phyloP scores from a whole-genome alignment of 2,329 filamentous ascomycete species.

The Fusarium anguioides region DNA sequence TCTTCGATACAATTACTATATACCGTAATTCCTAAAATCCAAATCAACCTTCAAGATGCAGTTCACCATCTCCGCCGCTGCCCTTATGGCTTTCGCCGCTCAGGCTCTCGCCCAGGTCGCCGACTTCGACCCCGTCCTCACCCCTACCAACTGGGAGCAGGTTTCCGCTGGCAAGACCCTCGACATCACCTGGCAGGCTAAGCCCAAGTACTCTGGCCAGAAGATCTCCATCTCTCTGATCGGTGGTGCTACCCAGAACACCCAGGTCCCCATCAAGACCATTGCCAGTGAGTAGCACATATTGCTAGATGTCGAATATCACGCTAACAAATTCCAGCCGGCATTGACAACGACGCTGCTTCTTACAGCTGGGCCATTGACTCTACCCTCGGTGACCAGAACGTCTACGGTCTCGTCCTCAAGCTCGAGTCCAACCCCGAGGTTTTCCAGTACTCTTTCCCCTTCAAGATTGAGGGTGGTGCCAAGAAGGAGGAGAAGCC shows the following conservation, averaged over 20 bases:
- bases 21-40: conserved; percentile 41
- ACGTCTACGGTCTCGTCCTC: conserved; percentile 69
- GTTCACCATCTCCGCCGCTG: conserved; percentile 60
- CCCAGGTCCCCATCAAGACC: conserved; percentile 55
- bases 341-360: conserved; percentile 58
- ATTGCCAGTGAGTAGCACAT: conserved; percentile 63
- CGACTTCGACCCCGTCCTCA: conserved; percentile 66
- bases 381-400: conserved; percentile 55
- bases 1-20: conserved; percentile 31
- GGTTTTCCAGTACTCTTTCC: conserved; percentile 71
- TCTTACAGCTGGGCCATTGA: conserved; percentile 64
- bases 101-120: conserved; percentile 63
- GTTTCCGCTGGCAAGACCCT: conserved; percentile 62
- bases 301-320: not conserved
- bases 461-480: conserved; percentile 64
- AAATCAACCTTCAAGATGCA: conserved; percentile 65
- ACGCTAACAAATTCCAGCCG: conserved; percentile 50
- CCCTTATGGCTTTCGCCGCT: conserved; percentile 64
- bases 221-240: conserved; percentile 66
- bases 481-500: conserved; percentile 23
- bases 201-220: conserved; percentile 54
- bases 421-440: conserved; percentile 57
- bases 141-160: conserved; percentile 57
- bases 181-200: conserved; percentile 62
- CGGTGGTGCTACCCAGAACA: conserved; percentile 59